A percentile compares a stretch with the other conserved stretches of the same genome.
Evolutionary conservation across 176 grass and related monocot species (phyloP).

Genomic region (Olyra latifolia): DNA sequence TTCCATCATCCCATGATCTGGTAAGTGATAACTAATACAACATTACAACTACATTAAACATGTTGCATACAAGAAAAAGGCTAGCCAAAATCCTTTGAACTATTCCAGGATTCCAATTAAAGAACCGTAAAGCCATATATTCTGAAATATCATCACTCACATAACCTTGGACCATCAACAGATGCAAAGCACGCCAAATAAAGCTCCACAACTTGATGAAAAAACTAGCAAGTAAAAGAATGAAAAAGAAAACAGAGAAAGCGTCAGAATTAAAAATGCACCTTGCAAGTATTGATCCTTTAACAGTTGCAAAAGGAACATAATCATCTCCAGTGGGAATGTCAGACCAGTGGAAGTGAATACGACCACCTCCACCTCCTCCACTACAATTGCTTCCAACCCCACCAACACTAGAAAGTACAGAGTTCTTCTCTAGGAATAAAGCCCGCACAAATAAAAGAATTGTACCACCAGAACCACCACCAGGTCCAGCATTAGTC

Average conservation of each 20-base stretch:
- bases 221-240: constrained; percentile 22
- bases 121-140: constrained; percentile 3
- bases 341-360: constrained; percentile 96
- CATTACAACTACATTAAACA: not conserved
- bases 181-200: not conserved
- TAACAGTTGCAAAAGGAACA: constrained; percentile 70
- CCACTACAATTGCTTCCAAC: constrained; percentile 65
- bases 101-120: constrained; percentile 10
- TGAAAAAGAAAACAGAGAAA: constrained; percentile 14
- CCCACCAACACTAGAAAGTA: constrained; percentile 82
- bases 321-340: constrained; percentile 94
- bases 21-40: not conserved
- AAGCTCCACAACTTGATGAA: not conserved
- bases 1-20: not conserved
- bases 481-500: constrained; percentile 59
- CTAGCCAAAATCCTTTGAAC: constrained; percentile 14
- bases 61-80: not conserved
- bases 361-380: constrained; percentile 87
- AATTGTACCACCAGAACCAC: constrained; percentile 95
- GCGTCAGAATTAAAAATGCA: constrained; percentile 41
- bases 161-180: not conserved
- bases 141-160: not conserved
- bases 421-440: constrained; percentile 52
- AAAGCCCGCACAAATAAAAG: constrained; percentile 83
- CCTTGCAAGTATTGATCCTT: constrained; percentile 85